Evolutionary conservation across 257 asterid species (phyloP).

Genomic region (Echium plantagineum): DNA sequence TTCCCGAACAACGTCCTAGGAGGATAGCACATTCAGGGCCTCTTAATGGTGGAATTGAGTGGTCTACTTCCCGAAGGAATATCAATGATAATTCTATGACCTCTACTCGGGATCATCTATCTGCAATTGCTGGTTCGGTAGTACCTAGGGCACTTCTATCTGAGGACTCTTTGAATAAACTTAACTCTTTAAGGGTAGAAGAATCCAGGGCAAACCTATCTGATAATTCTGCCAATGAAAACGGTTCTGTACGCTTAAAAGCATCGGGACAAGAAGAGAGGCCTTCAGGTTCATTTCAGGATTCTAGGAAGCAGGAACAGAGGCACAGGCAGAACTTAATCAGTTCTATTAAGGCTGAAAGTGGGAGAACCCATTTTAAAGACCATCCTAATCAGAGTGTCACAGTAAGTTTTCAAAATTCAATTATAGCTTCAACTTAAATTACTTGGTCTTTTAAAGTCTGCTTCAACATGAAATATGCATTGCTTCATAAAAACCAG

Average conservation of each 20-base stretch:
- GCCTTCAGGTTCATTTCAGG: constrained; percentile 32
- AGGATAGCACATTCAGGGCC: constrained; percentile 59
- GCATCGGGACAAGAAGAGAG: constrained; percentile 14
- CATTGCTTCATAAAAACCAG: neutral
- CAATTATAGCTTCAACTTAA: neutral
- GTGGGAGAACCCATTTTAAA: constrained; percentile 27
- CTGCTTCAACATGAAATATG: no score
- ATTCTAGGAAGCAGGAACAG: constrained; percentile 32
- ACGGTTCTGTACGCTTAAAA: constrained; percentile 18
- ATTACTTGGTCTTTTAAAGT: no score
- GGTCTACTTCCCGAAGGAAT: constrained; percentile 34
- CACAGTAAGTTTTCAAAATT: constrained; percentile 38
- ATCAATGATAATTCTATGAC: constrained; percentile 21
- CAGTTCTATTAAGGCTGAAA: constrained; percentile 31
- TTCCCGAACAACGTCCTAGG: constrained; percentile 19
- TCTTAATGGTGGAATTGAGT: constrained; percentile 40
- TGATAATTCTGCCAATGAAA: constrained; percentile 26
- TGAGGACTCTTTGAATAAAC: constrained; percentile 26
- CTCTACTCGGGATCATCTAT: constrained; percentile 25
- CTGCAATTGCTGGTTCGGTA: constrained; percentile 36
- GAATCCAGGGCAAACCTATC: constrained; percentile 28
- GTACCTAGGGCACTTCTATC: constrained; percentile 40
- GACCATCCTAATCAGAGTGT: constrained; percentile 26
- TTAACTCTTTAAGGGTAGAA: constrained; percentile 19
- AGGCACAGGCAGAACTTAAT: constrained; percentile 21